Conservation (phyloP, 2,329 filamentous ascomycete species). For the Cytospora mali region DNA sequence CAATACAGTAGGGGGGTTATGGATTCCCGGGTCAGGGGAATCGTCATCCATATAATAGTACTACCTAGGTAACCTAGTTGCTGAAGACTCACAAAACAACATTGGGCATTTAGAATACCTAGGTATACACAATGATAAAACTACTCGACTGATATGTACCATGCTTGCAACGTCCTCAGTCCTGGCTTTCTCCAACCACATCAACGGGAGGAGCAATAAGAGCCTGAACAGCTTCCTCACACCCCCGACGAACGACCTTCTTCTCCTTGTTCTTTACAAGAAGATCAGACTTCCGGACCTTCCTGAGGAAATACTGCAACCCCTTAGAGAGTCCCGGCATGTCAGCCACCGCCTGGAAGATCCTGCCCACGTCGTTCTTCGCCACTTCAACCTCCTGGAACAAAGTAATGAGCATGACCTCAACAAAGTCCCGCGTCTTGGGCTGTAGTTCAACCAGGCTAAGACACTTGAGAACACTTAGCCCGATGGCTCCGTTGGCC, state of each 20-base stretch:
- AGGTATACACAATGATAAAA: too few species aligned
- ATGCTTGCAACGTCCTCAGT: too few species aligned
- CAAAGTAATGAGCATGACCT: slow-evolving; percentile 76
- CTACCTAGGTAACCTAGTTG: too few species aligned
- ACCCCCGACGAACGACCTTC: slow-evolving; percentile 52
- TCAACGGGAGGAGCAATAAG: slow-evolving; percentile 39
- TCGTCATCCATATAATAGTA: too few species aligned
- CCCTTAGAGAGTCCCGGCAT: slow-evolving; percentile 71
- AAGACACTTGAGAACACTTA: slow-evolving; percentile 65
- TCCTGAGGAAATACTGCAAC: slow-evolving; percentile 78
- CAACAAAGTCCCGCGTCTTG: slow-evolving; percentile 77
- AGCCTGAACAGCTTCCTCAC: slow-evolving; percentile 45
- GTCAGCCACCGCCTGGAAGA: slow-evolving; percentile 67
- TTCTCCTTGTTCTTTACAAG: slow-evolving; percentile 52
- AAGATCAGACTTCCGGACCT: slow-evolving; percentile 67
- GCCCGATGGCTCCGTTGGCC: slow-evolving; percentile 46
- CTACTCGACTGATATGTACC: too few species aligned
- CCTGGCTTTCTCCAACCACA: slow-evolving; percentile 4
- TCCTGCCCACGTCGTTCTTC: slow-evolving; percentile 52
- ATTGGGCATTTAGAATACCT: too few species aligned
- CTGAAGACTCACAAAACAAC: too few species aligned
- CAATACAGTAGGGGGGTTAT: too few species aligned
- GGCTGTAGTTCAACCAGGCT: slow-evolving; percentile 77
- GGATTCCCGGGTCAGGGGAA: too few species aligned
- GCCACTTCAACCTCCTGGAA: slow-evolving; percentile 60